Evolutionary conservation across 192 early-diverging fungal genomes (phyloP).

Genomic region (Backusella morwellensis): DNA sequence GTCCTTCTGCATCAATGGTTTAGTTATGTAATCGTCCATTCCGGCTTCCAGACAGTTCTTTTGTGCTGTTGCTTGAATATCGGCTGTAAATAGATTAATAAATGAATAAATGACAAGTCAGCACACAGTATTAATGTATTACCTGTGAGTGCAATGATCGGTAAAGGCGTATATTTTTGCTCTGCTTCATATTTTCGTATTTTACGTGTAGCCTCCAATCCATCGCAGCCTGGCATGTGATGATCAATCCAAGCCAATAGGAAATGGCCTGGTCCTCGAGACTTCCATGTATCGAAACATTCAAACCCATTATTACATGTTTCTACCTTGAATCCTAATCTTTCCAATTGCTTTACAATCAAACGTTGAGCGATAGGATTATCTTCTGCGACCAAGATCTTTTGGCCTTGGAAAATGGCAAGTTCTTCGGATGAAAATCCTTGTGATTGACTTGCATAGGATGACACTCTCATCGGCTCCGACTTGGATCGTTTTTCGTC

Average conservation of each 20-base stretch:
- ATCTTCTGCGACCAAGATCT: conserved; percentile 29
- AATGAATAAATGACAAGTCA: too few relatives aligned
- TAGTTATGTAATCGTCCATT: conserved; percentile 50
- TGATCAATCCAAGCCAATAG: conserved; percentile 42
- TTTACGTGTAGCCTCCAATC: conserved; percentile 45
- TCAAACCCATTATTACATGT: conserved; percentile 19
- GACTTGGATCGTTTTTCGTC: neutral
- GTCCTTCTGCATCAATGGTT: conserved; percentile 48
- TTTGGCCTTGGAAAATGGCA: conserved; percentile 8
- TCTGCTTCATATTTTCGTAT: conserved; percentile 40
- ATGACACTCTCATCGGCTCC: neutral
- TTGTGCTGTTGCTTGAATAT: conserved; percentile 44
- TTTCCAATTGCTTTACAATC: conserved; percentile 13
- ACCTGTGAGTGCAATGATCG: conserved; percentile 44
- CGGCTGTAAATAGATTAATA: conserved; percentile 22
- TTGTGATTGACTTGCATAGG: neutral
- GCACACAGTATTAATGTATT: neutral
- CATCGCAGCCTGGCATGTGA: conserved; percentile 48
- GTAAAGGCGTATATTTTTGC: conserved; percentile 26
- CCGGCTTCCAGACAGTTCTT: conserved; percentile 44
- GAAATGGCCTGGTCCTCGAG: conserved; percentile 20
- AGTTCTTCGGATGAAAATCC: conserved; percentile 19
- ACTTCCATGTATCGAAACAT: conserved; percentile 17
- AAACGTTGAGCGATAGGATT: conserved; percentile 40
- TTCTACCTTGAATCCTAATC: conserved; percentile 16